Base-by-base conservation (phyloP, 345 rosid genomes). In the Zanthoxylum bungeanum region DNA sequence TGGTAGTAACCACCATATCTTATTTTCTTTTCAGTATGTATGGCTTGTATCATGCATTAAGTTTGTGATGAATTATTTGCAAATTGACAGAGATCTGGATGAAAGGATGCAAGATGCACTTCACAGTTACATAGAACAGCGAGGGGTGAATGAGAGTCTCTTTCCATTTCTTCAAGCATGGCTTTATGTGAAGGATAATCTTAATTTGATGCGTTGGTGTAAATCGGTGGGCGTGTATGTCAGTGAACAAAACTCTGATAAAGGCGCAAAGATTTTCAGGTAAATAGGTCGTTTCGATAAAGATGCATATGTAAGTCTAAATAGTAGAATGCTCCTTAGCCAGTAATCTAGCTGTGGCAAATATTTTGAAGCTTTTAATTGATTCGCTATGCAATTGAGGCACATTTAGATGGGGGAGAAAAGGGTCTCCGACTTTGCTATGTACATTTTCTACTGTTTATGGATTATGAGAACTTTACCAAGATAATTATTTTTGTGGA, bases 121-220 rank as follows among this genome's bases (percentile, higher is more conserved):
- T 75, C 98, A 92, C 81, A 72, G 78, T 58, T 94, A 75, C 77
- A 77, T 94, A 57, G 94, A 89, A 37, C 97, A 92, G 34, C 83
- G 98, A 44, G 98, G 98, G 53, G 87, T 94, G 74, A 80, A 89
- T 49, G 93, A 89, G 81, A 71, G 73, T 78, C 96, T 90, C 47
- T 95, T 95, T 77, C 87, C 79, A 31, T 95, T 95, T 81, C 93
- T 95, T 76, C 99, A 87, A 69, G 96, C 97, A 1, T 95, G 97
- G 95, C 81, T 95, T 8, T 95, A 92, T 57, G 96, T 92, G 34
- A 95, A 92, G 83, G 97, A 91, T 56, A 94, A 89, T 64, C 80
- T 91, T 31, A 86, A 82, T 72, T 81, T 95, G 65, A 52, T 89
- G 79, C 87, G 86, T 5, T 95, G 92, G 91, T 95, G 92, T 76